A percentile compares a stretch with the other conserved stretches of the same genome.
These are phyloP conservation scores for Phytophthora lateralis DNA, from an alignment of 352 stramenopile genomes.

Conservation along the genomic window DNA sequence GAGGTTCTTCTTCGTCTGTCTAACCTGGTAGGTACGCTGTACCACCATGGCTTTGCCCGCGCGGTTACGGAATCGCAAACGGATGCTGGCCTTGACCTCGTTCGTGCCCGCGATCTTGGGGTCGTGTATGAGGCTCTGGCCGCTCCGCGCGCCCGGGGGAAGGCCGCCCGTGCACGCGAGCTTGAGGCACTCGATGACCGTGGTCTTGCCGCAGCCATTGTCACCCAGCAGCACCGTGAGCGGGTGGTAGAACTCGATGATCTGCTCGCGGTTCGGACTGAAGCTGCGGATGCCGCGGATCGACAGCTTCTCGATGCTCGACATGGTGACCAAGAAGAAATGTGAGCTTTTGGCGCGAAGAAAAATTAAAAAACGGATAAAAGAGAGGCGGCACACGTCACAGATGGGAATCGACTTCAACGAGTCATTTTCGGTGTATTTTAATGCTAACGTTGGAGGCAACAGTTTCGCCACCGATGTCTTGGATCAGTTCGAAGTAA, in stretches of 20 bases:
- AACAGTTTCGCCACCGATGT: too few species aligned
- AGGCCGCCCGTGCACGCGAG: constrained; percentile 95
- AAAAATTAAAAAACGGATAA: neutral
- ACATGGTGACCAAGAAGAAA: constrained; percentile 70
- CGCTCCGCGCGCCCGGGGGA: constrained; percentile 89
- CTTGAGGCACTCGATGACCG: constrained; percentile 99
- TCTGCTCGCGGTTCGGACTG: constrained; percentile 93
- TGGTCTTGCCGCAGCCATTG: constrained; percentile 99
- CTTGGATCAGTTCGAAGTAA: too few species aligned
- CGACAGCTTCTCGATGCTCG: constrained; percentile 98
- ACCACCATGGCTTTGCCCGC: constrained; percentile 91
- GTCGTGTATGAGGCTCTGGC: constrained; percentile 97
- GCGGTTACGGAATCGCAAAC: constrained; percentile 93
- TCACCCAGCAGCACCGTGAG: constrained; percentile 98
- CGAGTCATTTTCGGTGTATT: too few species aligned
- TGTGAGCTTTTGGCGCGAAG: neutral
- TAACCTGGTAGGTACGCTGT: constrained; percentile 94
- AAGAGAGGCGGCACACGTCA: neutral
- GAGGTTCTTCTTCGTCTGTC: constrained; percentile 90
- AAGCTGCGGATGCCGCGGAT: constrained; percentile 99
- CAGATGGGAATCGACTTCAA: neutral
- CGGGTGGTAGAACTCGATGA: constrained; percentile 98
- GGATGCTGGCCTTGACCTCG: constrained; percentile 91
- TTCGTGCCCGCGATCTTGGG: constrained; percentile 92
- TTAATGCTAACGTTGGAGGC: too few species aligned